These are phyloP conservation scores for Paraconiothyrium brasiliense DNA, from an alignment of 2,329 filamentous ascomycete genomes.

Conservation along the genomic window DNA sequence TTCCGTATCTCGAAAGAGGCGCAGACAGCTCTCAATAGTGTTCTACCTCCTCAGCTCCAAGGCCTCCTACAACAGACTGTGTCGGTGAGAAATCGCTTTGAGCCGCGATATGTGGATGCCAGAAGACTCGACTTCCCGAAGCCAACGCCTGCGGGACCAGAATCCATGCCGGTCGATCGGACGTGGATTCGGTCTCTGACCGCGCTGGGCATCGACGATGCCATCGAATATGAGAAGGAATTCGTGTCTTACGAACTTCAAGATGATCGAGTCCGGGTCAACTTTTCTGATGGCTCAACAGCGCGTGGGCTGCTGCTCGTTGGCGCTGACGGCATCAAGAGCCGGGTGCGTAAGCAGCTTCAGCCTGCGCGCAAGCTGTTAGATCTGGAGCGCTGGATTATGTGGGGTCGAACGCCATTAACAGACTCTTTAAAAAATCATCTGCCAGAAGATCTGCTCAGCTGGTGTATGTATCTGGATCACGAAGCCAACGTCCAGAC, in stretches of 20 bases:
- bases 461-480: slow-evolving; percentile 27
- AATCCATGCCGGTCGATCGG: slow-evolving; percentile 36
- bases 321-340: slow-evolving; percentile 34
- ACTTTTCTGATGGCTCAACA: slow-evolving; percentile 19
- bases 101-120: slow-evolving; percentile 24
- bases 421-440: slow-evolving; percentile 29
- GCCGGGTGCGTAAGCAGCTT: slow-evolving; percentile 48
- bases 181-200: slow-evolving; percentile 43
- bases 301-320: slow-evolving; percentile 17
- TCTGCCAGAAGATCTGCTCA: slow-evolving; percentile 16
- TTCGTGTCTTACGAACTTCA: slow-evolving; percentile 34
- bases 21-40: slow-evolving; percentile 4
- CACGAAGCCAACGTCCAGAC: slow-evolving; percentile 19
- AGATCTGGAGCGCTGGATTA: slow-evolving; percentile 49
- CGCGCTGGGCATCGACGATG: slow-evolving; percentile 34
- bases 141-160: slow-evolving; percentile 13
- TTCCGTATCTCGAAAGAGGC: slow-evolving; percentile 22
- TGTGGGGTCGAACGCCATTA: slow-evolving; percentile 53
- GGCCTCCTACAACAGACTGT: slow-evolving; percentile 16
- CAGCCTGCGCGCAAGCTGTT: slow-evolving; percentile 32
- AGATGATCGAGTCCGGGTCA: slow-evolving; percentile 21
- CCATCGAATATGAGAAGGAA: slow-evolving; percentile 43
- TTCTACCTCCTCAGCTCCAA: slow-evolving; percentile 18
- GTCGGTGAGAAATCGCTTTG: slow-evolving; percentile 12
- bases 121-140: slow-evolving; percentile 16